Conservation (phyloP, 371 early-diverging fungal species). For the Nosema bombycis region DNA sequence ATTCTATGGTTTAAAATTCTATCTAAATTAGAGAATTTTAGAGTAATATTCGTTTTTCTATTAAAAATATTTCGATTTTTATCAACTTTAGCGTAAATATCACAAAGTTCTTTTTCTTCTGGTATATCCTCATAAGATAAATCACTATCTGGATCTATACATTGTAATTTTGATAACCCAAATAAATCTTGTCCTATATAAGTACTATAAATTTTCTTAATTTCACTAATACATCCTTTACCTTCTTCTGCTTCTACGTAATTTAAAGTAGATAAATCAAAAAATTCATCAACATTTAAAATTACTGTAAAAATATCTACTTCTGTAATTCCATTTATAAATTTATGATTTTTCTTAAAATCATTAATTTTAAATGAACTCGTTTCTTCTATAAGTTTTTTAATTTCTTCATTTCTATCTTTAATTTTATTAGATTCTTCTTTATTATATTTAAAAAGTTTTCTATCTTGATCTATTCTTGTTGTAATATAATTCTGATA, state of each 20-base stretch:
- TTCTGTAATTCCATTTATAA: neutral
- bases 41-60: neutral
- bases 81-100: neutral
- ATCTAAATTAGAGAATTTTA: constrained; percentile 15
- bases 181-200: neutral
- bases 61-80: neutral
- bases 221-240: neutral
- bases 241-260: neutral
- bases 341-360: neutral
- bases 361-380: neutral
- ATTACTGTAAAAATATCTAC: constrained; percentile 1
- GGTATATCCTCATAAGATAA: neutral
- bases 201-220: neutral
- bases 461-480: constrained; percentile 37
- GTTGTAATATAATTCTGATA: constrained; percentile 22
- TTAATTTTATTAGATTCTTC: constrained; percentile 23
- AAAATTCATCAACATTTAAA: neutral
- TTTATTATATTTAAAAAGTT: constrained; percentile 26
- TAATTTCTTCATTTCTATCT: constrained; percentile 18
- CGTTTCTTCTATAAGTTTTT: neutral
- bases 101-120: neutral
- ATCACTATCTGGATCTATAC: neutral
- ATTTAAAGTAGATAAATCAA: neutral
- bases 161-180: neutral
- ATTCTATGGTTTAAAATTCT: constrained; percentile 27